Evolutionary conservation across 225 moss, liverwort and hornwort species (phyloP), one percentile per base, ranked within the genome.

Genomic region (Ulota crispa): DNA sequence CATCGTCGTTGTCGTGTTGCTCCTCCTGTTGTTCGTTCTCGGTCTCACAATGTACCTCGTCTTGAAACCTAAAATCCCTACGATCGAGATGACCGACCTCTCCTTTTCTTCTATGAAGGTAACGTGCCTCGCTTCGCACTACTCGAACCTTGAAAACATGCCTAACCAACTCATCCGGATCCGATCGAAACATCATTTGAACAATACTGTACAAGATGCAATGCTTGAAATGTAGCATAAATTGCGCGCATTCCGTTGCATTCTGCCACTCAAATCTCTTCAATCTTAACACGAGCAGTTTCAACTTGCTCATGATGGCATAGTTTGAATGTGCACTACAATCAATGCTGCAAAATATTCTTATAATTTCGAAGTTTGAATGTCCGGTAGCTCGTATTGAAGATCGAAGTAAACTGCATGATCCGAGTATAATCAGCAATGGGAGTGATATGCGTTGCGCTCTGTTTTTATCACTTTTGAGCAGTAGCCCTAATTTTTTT

Each of bases 61-160:
- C 9, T 21, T 70, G 39, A 87, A 85, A 31, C 89, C 89, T 0
- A 83, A 80, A 24, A 78, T 83, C 53, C 89, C 87, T 2, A 64
- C 72, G 12, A 75, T 89, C 53, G 80, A 80, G 56, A 85, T 87
- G 87, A 82, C 42, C 37, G 13, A 85, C 70, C 80, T 89, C 66
- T 24, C 74, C 13, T 53, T 87, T 3, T 14, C 70, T 23, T 64
- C 57, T 19, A 23, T 89, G 69, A 85, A 87, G 87, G 87, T 89
- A 78, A 63, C 9, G 24, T 34, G 39, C 3, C 9, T 71, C 50
- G 56, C 7, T 75, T n/a, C 28, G 60, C 42, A 43, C 7, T 42
- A 43, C 7, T 42, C 12, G 42, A 42, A 75, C 19, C 61, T 42
- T 61, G 28, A 30, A 39, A 50, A 18, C 5, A 61, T 28, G 61